phyloP scores from a whole-genome alignment of 768 basidiomycete species.

The Rhodotorula paludigena region DNA sequence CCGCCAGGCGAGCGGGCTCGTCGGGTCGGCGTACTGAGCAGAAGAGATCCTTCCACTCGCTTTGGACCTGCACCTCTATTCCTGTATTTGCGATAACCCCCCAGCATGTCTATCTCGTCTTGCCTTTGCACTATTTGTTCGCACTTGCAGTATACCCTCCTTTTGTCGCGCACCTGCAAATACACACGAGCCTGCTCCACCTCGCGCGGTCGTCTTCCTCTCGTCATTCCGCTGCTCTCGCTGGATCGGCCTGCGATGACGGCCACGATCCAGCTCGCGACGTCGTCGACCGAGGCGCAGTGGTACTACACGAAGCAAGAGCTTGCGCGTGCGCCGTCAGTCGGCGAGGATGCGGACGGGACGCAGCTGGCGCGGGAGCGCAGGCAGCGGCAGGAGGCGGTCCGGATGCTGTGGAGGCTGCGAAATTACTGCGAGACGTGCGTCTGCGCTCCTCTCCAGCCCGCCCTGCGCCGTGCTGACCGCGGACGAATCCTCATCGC shows the following conservation, averaged over 20 bases:
- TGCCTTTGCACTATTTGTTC: too few species aligned
- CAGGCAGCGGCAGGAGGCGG: neutral
- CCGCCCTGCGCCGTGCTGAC: neutral
- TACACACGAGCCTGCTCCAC: too few species aligned
- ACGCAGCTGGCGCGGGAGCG: conserved; percentile 20
- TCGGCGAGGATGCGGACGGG: conserved; percentile 33
- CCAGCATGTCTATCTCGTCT: too few species aligned
- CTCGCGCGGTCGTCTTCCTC: neutral
- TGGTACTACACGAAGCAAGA: conserved; percentile 43
- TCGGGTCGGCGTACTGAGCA: conserved; percentile 1
- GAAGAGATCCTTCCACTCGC: too few species aligned
- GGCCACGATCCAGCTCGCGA: neutral
- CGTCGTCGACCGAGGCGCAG: conserved; percentile 40
- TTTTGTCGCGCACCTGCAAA: too few species aligned
- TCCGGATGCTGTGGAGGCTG: conserved; percentile 6
- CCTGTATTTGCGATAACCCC: too few species aligned
- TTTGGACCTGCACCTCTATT: too few species aligned
- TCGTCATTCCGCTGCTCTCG: neutral
- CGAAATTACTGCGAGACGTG: neutral
- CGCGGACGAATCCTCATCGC: too few species aligned
- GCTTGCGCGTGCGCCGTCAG: conserved; percentile 42
- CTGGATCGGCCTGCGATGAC: neutral
- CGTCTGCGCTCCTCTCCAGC: neutral
- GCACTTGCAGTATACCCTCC: too few species aligned
- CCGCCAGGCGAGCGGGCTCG: conserved; percentile 2